Conservation (phyloP, 306 rosid genomes). For the Medicago lupulina region DNA sequence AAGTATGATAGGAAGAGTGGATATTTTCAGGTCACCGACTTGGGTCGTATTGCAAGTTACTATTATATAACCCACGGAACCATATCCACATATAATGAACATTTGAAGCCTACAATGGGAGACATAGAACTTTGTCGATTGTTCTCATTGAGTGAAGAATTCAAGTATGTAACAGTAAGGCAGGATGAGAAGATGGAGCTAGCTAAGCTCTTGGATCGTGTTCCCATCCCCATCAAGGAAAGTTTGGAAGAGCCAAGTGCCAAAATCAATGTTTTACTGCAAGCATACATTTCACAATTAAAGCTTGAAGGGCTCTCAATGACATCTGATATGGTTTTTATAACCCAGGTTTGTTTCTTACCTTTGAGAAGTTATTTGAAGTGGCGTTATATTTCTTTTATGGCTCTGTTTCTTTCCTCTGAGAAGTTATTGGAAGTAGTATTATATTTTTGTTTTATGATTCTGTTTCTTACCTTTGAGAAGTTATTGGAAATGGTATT, state of each 20-base stretch:
- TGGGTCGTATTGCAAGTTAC: constrained; percentile 98
- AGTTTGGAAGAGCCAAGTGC: constrained; percentile 98
- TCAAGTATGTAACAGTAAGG: constrained; percentile 89
- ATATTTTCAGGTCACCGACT: constrained; percentile 92
- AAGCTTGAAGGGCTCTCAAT: constrained; percentile 94
- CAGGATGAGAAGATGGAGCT: constrained; percentile 96
- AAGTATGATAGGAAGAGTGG: constrained; percentile 97
- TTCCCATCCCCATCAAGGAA: constrained; percentile 96
- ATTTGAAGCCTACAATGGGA: constrained; percentile 96
- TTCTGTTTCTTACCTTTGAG: background rate
- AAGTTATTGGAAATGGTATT: background rate
- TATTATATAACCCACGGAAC: constrained; percentile 95
- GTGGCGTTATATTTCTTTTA: background rate
- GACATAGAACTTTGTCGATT: constrained; percentile 89
- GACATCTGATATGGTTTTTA: constrained; percentile 95
- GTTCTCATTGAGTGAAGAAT: constrained; percentile 96
- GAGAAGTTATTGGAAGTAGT: background rate
- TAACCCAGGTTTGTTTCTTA: constrained; percentile 75
- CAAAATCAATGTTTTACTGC: constrained; percentile 91
- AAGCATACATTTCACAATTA: constrained; percentile 88
- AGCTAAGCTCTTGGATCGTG: constrained; percentile 87
- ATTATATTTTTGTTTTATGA: background rate
- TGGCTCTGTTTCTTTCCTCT: background rate
- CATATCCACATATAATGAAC: constrained; percentile 90
- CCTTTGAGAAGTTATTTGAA: background rate